Evolutionary conservation across 192 early-diverging fungal genomes (phyloP).

Genomic region (Polychytrium aggregatum): DNA sequence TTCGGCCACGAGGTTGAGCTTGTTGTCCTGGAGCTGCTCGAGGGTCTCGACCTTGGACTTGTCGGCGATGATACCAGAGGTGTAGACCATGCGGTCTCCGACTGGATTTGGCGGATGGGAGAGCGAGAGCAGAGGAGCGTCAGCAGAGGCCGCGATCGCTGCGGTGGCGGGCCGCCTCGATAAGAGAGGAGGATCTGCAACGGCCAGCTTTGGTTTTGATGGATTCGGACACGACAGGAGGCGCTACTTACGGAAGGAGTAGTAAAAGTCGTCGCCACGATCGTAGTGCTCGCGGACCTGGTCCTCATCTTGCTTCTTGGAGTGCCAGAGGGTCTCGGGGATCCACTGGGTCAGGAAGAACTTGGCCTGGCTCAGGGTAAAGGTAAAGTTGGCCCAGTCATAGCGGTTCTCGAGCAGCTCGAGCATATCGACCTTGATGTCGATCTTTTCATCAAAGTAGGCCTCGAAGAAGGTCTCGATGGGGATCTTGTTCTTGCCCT

Average conservation of each 20-base stretch:
- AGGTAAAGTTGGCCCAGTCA: slow-evolving; percentile 87
- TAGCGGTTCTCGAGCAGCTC: slow-evolving; percentile 82
- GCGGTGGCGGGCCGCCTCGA: no score
- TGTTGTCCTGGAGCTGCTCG: slow-evolving; percentile 94
- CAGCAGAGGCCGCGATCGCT: no score
- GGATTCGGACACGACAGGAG: not conserved
- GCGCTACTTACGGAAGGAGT: slow-evolving; percentile 57
- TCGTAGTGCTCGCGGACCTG: slow-evolving; percentile 98
- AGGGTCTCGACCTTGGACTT: slow-evolving; percentile 64
- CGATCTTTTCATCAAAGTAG: slow-evolving; percentile 94
- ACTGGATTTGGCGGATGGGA: slow-evolving; percentile 27
- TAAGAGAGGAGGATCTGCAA: not conserved
- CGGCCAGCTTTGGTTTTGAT: not conserved
- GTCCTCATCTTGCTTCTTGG: slow-evolving; percentile 92
- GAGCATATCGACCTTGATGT: slow-evolving; percentile 73
- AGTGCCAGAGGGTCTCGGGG: slow-evolving; percentile 95
- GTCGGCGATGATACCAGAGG: slow-evolving; percentile 83
- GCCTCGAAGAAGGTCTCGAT: slow-evolving; percentile 96
- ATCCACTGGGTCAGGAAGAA: slow-evolving; percentile 96
- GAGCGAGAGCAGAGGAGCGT: not conserved
- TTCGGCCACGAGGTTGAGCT: slow-evolving; percentile 80
- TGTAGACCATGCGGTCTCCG: slow-evolving; percentile 93
- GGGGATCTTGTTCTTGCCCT: slow-evolving; percentile 76
- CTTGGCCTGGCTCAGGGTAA: slow-evolving; percentile 72
- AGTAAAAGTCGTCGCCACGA: slow-evolving; percentile 97